Conservation (phyloP, 208 protist species). For the Leishmania braziliensis region DNA sequence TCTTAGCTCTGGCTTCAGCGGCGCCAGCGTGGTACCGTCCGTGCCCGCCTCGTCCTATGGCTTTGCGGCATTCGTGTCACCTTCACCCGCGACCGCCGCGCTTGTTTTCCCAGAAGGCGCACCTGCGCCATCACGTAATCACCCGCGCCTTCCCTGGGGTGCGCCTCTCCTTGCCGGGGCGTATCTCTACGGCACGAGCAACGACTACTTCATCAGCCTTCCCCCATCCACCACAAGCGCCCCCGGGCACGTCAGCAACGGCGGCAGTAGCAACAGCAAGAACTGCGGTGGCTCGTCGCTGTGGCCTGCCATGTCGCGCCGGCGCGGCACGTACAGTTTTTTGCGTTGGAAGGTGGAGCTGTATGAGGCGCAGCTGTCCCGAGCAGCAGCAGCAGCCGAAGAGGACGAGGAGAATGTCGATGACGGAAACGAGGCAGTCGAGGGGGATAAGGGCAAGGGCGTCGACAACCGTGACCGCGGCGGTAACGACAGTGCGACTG, state of each 20-base stretch:
- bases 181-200: slow-evolving; percentile 57
- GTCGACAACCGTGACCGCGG: not conserved
- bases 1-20: not conserved
- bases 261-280: not conserved
- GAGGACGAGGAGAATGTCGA: not conserved
- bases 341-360: slow-evolving; percentile 78
- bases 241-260: slow-evolving; percentile 7
- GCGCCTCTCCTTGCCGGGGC: slow-evolving; percentile 59
- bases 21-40: not conserved
- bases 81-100: not conserved
- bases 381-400: not conserved
- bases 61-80: not conserved
- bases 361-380: slow-evolving; percentile 48
- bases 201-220: slow-evolving; percentile 69
- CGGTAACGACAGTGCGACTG: not conserved
- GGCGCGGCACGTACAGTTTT: slow-evolving; percentile 70
- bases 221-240: slow-evolving; percentile 15
- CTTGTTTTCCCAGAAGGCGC: not conserved
- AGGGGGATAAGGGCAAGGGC: not conserved
- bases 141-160: slow-evolving; percentile 55
- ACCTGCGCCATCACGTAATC: not conserved
- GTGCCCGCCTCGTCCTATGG: not conserved
- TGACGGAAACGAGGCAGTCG: not conserved
- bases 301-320: slow-evolving; percentile 38
- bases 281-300: not conserved